Evolutionary conservation across 768 basidiomycete genomes (phyloP), one percentile per base, ranked within the genome.

Genomic region (Rhizopogon vulgaris): DNA sequence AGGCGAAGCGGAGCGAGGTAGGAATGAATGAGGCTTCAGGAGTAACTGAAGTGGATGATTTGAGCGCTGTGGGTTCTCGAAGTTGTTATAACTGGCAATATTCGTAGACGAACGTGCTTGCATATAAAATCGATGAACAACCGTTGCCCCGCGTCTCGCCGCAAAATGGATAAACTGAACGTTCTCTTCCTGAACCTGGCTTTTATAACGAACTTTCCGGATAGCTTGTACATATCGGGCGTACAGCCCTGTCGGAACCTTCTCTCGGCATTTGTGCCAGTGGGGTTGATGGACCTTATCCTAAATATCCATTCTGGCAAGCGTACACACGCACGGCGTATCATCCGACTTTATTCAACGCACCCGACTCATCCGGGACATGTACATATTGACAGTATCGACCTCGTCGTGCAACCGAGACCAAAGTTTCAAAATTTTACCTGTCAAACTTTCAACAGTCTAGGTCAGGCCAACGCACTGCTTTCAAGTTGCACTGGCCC

Each of bases 41-140:
- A 38, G 18, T 0, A 17, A 47, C 30, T 46, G 49, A 45, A 57
- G 39, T 3, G 64, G 58, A 39, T 58, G 22, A 22, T 22, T 22
- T 22, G 22, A 22, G 22, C 22, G 22, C 3, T 22, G 22, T 22
- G 22, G 22, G 22, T 22, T 22, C 22, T 61, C 6, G 36, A 49
- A 30, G 10, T 50, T 61, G 10, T 50, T 61, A 61, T 64, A 57
- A 58, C 48, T 43, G 56, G 36, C 53, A 43, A 57, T 46, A 28
- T 58, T 49, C 34, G 53, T 55, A 14, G 67, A 63, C 66, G 66
- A 67, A 67, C 66, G 66, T 68, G 66, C 58, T 38, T 69, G 68
- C 66, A 68, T 69, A 60, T 22, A 22, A 22, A 22, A 22, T 22
- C 22, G 22, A 22, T 22, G 22, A 56, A 60, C 28, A 8, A 28